Evolutionary conservation across 2,329 filamentous ascomycete species (phyloP).

Genomic region (Pezicula radicicola): DNA sequence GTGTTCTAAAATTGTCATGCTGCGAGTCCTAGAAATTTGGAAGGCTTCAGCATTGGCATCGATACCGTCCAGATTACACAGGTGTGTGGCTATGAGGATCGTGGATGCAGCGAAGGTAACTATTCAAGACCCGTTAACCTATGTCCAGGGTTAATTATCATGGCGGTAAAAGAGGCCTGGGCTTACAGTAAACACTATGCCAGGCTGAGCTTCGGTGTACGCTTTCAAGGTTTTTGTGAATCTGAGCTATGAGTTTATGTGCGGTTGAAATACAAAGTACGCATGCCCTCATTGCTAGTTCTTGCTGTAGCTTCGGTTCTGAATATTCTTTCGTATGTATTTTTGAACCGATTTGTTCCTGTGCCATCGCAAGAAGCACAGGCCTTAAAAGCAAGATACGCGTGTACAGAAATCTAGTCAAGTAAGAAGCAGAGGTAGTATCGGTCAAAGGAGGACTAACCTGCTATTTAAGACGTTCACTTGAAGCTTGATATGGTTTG

Average conservation of each 20-base stretch:
- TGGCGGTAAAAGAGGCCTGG: not conserved
- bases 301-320: not conserved
- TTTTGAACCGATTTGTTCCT: not conserved
- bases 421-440: not conserved
- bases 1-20: constrained; percentile 3
- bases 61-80: not conserved
- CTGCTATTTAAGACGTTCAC: constrained; percentile 10
- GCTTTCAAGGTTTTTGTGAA: constrained; percentile 6
- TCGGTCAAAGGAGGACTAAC: constrained; percentile 2
- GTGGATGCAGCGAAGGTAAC: constrained; percentile 7
- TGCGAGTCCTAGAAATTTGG: not conserved
- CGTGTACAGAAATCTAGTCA: constrained; percentile 8
- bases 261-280: constrained; percentile 13
- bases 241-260: constrained; percentile 7
- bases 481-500: constrained; percentile 8
- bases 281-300: constrained; percentile 7
- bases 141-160: not conserved
- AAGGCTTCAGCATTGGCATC: not conserved
- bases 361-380: constrained; percentile 2
- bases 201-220: constrained; percentile 12
- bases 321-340: not conserved
- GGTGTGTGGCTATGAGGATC: constrained; percentile 5
- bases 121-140: not conserved
- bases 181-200: constrained; percentile 18
- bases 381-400: constrained; percentile 8